Evolutionary conservation across 345 rosid species (phyloP), one percentile per base, ranked within the genome.

Genomic region (Iberis pinnata): DNA sequence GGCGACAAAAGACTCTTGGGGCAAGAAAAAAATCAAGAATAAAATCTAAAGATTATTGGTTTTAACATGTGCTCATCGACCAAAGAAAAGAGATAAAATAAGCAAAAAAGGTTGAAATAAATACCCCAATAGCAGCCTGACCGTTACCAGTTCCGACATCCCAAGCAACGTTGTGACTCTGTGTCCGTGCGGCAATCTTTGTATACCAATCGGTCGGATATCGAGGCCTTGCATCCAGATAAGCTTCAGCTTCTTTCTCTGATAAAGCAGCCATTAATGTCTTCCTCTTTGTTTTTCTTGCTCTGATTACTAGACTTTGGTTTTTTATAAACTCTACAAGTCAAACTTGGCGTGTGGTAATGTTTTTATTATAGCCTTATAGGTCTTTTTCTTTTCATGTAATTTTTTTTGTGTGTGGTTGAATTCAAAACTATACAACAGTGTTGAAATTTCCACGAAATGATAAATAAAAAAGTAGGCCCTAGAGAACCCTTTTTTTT

Each of bases 51-150:
- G n/a, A n/a, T n/a, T n/a, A n/a, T n/a, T n/a, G n/a, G n/a, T n/a
- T n/a, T n/a, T n/a, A n/a, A n/a, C n/a, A n/a, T n/a, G n/a, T n/a
- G n/a, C n/a, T n/a, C n/a, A n/a, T n/a, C n/a, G n/a, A n/a, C n/a
- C n/a, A n/a, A n/a, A n/a, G n/a, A 22, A 22, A 22, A 22, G 25
- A 22, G n/a, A 22, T 3, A 22, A 22, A 6, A 22, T 22, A 22
- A 6, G 6, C 25, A 22, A 2, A 22, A 6, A 22, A 22, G 6
- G 25, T 22, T 18, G n/a, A n/a, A n/a, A n/a, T n/a, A n/a, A n/a
- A n/a, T 63, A 66, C 71, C 60, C 68, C 61, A 55, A 64, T 55
- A 55, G 68, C 68, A 47, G 68, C 68, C 12, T 63, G 68, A 17
- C 67, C 64, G 15, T 58, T 65, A 16, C 70, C 70, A 12, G 64